Base-by-base conservation (phyloP, 768 basidiomycete species). In the Tylopilus sp. region DNA sequence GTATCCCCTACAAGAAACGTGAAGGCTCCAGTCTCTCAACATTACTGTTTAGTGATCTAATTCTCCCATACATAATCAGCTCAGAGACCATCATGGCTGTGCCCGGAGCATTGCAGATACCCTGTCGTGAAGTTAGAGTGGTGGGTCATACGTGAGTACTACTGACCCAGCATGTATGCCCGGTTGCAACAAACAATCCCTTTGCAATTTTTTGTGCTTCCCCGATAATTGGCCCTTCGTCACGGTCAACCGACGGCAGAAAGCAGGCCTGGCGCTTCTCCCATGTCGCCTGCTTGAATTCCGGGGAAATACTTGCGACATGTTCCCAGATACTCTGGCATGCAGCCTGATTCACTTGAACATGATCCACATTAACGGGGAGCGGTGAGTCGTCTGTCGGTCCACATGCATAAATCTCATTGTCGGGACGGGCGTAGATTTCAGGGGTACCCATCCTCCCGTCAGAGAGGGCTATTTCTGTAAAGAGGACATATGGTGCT, bases 101-200 rank as follows among this genome's bases (percentile, higher is more conserved):
- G 5, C 89, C 92, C 0, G 92, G 91, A 4, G 85, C 90, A 65
- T 89, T 89, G 66, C 83, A 89, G 37, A 89, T 85, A 1, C 88
- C 87, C 87, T 87, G 50, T 37, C 8, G 30, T 31, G 33, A 22
- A 22, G 25, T 63, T 16, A 63, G 48, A 34, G 45, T 28, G 43
- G 30, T 28, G 30, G 43, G 16, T 48, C 12, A n/a, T 29, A 34
- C 46, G 33, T 22, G 28, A n/a, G 47, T 42, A 28, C 11, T 33
- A 72, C 81, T 60, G 60, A 87, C 85, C 86, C 88, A 89, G 61
- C 85, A 88, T 0, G 86, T 86, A 66, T 91, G 89, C 21, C 92
- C 92, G 8, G 83, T 82, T 1, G 84, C 89, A 26, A 94, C 74
- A 53, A 81, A 80, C 50, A 93, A 64, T 0, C 89, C 86, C 58